Base-by-base conservation (phyloP, 495 filamentous ascomycete species). In the Achaetomiella virescens region DNA sequence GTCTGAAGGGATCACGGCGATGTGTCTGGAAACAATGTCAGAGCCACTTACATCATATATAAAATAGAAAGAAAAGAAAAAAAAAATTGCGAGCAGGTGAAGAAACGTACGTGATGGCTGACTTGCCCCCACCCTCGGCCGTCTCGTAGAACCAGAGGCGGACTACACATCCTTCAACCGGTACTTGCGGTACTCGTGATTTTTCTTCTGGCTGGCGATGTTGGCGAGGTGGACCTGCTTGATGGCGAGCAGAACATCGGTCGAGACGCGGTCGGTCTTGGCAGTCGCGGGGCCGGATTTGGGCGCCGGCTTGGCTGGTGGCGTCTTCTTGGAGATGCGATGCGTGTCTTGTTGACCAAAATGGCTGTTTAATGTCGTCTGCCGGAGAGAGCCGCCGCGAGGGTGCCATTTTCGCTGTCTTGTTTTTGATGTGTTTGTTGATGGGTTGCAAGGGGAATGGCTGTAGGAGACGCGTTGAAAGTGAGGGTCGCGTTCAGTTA, bases 1-100 rank as follows among this genome's bases (percentile, higher is more conserved):
- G 18, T 35, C 31, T 14, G 47, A 22, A 4, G 64, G 55, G 52
- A 57, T 60, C 15, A 57, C 55, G 35, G 61, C 61, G 48, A 63
- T 48, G 43, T 64, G 58, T 8, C 45, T 48, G n/a, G n/a, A n/a
- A n/a, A n/a, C n/a, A n/a, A n/a, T n/a, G n/a, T n/a, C n/a, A n/a
- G n/a, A n/a, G n/a, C n/a, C n/a, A n/a, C n/a, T n/a, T n/a, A n/a
- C n/a, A n/a, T n/a, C n/a, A n/a, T n/a, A n/a, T n/a, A n/a, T n/a
- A n/a, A n/a, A n/a, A n/a, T n/a, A n/a, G n/a, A 6, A 27, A 41
- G n/a, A 17, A 24, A 24, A 45, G 6, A n/a, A n/a, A 29, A 27
- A 27, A 7, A 5, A 12, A 29, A 29, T n/a, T n/a, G n/a, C n/a
- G 27, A 31, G 27, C 27, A 47, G 12, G 25, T 4, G 12, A 46